Evolutionary conservation across 2,329 filamentous ascomycete species (phyloP), one percentile per base, ranked within the genome.

Genomic region (Ophiosphaerella korrae): DNA sequence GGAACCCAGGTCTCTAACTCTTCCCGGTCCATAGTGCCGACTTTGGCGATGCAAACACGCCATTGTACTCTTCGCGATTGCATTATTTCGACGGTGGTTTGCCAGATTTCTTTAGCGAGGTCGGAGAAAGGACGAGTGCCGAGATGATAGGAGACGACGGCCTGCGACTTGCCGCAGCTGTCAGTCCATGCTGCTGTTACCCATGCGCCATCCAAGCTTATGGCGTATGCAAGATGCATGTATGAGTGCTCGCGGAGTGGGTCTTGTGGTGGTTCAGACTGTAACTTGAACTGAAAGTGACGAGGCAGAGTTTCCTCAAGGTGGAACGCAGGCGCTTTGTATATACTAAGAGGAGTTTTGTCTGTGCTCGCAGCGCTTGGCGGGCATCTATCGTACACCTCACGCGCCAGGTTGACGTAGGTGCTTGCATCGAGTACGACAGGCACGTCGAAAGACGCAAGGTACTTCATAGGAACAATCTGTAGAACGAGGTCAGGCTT

Each of bases 141-240:
- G 2, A 93, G 76, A 62, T 88, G 90, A 71, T 92, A 93, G 0
- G 88, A 88, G 0, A 86, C 83, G 13, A 83, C 89, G 58, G 86
- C 84, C 68, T 92, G 88, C 53, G 88, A 84, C 52, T 83, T 84
- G 2, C 90, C 90, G 23, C 83, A 83, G 59, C 86, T 90, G 66
- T 95, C 89, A 1, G 87, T 90, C 90, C 90, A 95, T 0, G 88
- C 88, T 5, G 85, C 88, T 11, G 87, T 88, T 33, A 94, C 76
- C 91, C 91, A 96, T 7, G 86, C 79, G 16, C 88, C 84, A 68
- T 93, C 89, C 9, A 87, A 78, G 64, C 89, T 92, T 48, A 86
- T 82, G 2, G 88, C 84, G 64, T 95, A 95, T 1, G 88, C 89
- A 38, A 95, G 77, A 68, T 96, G 90, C 26, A 96, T 84, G 64